A percentile compares a stretch with the other conserved stretches of the same genome.
Evolutionary conservation across 805 yeast genomes (phyloP).

Genomic region (Candida maesae): DNA sequence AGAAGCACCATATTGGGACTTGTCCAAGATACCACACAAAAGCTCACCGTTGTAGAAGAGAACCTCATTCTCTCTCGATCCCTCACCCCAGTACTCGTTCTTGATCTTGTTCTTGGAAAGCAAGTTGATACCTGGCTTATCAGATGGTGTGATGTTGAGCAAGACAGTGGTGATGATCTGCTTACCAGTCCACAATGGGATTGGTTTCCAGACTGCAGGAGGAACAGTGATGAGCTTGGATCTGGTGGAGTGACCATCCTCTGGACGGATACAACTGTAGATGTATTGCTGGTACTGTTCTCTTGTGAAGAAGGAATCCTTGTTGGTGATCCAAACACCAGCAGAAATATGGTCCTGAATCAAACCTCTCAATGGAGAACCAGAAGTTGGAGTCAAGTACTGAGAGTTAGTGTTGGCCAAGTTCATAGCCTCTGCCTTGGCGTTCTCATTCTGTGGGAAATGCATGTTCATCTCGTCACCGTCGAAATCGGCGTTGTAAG

Average conservation of each 20-base stretch:
- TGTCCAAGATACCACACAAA: constrained; percentile 89
- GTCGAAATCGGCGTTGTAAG: constrained; percentile 97
- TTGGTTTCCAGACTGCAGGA: constrained; percentile 85
- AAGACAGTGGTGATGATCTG: constrained; percentile 92
- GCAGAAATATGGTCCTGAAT: constrained; percentile 99
- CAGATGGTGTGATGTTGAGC: constrained; percentile 79
- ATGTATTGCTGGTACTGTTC: constrained; percentile 91
- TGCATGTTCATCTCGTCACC: constrained; percentile 99
- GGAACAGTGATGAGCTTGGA: constrained; percentile 71
- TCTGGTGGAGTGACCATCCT: constrained; percentile 89
- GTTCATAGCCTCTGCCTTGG: constrained; percentile 91
- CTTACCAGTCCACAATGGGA: constrained; percentile 95
- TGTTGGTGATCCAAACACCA: constrained; percentile 96
- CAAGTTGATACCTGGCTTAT: constrained; percentile 89
- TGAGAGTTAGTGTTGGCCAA: constrained; percentile 97
- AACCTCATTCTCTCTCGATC: constrained; percentile 82
- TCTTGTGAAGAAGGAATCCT: constrained; percentile 86
- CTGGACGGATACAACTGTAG: constrained; percentile 94
- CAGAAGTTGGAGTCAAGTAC: constrained; percentile 96
- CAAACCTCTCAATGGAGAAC: constrained; percentile 96
- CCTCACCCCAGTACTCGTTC: constrained; percentile 90
- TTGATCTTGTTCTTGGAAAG: constrained; percentile 83
- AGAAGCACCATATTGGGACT: constrained; percentile 97
- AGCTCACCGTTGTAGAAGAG: constrained; percentile 83
- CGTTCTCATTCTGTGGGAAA: constrained; percentile 97